Base-by-base conservation (phyloP, 371 early-diverging fungal species). In the Mortierella sp. region DNA sequence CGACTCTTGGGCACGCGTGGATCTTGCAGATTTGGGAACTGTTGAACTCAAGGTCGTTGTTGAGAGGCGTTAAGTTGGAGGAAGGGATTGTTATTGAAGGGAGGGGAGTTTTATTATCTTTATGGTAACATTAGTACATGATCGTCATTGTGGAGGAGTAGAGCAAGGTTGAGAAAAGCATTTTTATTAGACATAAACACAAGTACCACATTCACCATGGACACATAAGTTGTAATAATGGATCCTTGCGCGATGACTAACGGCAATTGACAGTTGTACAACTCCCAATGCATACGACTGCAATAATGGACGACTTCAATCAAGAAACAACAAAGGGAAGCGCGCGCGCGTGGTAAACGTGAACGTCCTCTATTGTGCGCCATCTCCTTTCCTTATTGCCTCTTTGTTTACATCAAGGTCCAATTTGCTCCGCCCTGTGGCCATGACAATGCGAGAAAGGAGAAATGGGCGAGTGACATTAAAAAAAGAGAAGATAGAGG, bases 1-100 rank as follows among this genome's bases (percentile, higher is more conserved):
- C 4, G 82, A 79, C 24, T 86, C 82, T 24, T 82, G 86, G 86
- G 86, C 86, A 67, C 73, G 79, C 37, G 78, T 86, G n/a, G 86
- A 86, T 48, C 82, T 86, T 11, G 81, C 78, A 16, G 86, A 86
- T 44, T 43, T 86, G 57, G 86, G 86, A 44, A 43, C 69, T 10
- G 82, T 86, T 10, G 73, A 82, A 40, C 75, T 86, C 55, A 81
- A 86, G 75, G 74, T 86, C 50, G 75, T 79, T 71, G 86, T 86
- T 9, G 82, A 86, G 77, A 86, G 82, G 79, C 79, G 77, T 43
- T 81, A 78, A 46, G n/a, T 37, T 43, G 31, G 28, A 40, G 37
- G 69, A 37, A 26, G 11, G 43, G 48, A 5, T 14, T n/a, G 57
- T 26, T 19, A 26, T 21, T 24, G 67, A 24, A 16, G 24, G 64